Evolutionary conservation across 495 filamentous ascomycete species (phyloP).

Genomic region (Aspergillus taichungensis): DNA sequence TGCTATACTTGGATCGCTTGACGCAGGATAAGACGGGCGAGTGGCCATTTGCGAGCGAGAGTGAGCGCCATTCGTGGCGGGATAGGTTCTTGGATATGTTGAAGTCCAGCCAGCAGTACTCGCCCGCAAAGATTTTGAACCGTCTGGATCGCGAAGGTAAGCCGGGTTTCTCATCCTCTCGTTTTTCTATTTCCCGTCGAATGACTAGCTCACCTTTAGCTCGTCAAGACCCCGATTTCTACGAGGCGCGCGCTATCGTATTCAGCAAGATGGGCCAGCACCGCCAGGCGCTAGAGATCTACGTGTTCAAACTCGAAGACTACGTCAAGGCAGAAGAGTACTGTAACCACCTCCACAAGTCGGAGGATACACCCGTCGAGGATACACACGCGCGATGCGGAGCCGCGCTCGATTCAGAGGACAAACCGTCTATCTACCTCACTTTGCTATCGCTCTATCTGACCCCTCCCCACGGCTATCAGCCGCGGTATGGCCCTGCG

Average conservation of each 20-base stretch:
- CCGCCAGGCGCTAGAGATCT: slow-evolving; percentile 88
- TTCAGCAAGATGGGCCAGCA: slow-evolving; percentile 95
- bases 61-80: slow-evolving; percentile 47
- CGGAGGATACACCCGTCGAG: slow-evolving; percentile 36
- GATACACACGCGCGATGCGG: slow-evolving; percentile 25
- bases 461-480: slow-evolving; percentile 64
- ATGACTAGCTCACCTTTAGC: background rate
- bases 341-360: slow-evolving; percentile 73
- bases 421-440: slow-evolving; percentile 72
- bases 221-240: slow-evolving; percentile 65
- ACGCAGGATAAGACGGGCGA: slow-evolving; percentile 30
- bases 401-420: slow-evolving; percentile 43
- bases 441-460: slow-evolving; percentile 87
- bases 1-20: slow-evolving; percentile 63
- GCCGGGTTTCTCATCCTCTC: slow-evolving; percentile 17
- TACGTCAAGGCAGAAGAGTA: slow-evolving; percentile 94
- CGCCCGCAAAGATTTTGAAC: slow-evolving; percentile 61
- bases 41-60: slow-evolving; percentile 31
- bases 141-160: slow-evolving; percentile 71
- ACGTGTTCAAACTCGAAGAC: slow-evolving; percentile 86
- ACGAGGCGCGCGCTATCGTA: slow-evolving; percentile 83
- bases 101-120: slow-evolving; percentile 68
- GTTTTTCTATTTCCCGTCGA: background rate
- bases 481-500: slow-evolving; percentile 67
- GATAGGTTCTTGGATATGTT: slow-evolving; percentile 66